phyloP scores from a whole-genome alignment of 441 rosid species.

The Gossypium laxum region DNA sequence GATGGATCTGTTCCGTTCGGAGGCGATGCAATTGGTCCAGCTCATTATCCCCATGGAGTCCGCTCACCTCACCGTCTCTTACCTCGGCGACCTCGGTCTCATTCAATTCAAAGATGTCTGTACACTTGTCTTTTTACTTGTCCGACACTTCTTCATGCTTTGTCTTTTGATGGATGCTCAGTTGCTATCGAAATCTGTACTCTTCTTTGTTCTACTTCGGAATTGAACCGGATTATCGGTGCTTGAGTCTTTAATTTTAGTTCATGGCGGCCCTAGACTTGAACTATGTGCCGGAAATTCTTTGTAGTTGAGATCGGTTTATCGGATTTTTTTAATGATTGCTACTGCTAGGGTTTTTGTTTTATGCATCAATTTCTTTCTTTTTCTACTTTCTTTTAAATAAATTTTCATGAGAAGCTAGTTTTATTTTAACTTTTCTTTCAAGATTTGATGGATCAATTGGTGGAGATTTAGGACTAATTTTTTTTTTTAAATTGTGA shows the following conservation, averaged over 20 bases:
- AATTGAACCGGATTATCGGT: neutral
- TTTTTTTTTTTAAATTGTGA: neutral
- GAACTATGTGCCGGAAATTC: neutral
- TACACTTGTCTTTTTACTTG: constrained; percentile 9
- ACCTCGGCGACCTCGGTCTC: constrained; percentile 78
- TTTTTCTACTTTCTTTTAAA: neutral
- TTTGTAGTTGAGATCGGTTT: neutral
- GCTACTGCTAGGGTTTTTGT: constrained; percentile 6
- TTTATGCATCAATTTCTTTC: neutral
- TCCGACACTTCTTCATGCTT: neutral
- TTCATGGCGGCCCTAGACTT: neutral
- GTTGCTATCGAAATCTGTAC: neutral
- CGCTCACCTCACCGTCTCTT: constrained; percentile 67
- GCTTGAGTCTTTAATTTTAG: constrained; percentile 1
- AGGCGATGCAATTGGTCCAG: constrained; percentile 77
- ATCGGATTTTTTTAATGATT: neutral
- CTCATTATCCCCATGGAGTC: constrained; percentile 78
- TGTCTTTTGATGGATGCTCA: neutral
- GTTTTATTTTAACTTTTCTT: neutral
- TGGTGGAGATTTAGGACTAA: neutral
- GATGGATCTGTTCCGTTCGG: constrained; percentile 85
- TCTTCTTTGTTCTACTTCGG: constrained; percentile 2
- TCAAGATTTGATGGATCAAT: neutral
- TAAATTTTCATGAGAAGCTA: neutral
- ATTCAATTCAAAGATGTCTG: constrained; percentile 83